Evolutionary conservation across 2,329 filamentous ascomycete genomes (phyloP).

Genomic region (Cytospora chrysosperma): DNA sequence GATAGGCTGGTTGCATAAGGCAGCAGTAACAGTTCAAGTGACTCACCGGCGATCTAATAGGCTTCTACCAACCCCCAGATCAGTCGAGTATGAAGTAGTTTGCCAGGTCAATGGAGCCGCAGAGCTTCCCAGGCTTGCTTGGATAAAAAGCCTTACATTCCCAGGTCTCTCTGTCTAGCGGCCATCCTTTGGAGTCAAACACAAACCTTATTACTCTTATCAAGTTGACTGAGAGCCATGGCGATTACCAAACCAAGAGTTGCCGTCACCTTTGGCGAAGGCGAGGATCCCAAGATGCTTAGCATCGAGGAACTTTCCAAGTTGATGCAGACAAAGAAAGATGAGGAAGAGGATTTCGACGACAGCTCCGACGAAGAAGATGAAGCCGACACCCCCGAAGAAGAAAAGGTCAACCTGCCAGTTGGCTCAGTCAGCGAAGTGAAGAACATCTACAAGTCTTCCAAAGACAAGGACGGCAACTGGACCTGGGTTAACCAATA

Average conservation of each 20-base stretch:
- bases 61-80: no score
- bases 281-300: constrained; percentile 3
- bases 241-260: constrained; percentile 15
- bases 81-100: no score
- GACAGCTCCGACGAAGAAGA: constrained; percentile 7
- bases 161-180: neutral
- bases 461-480: constrained; percentile 48
- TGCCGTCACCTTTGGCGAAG: constrained; percentile 4
- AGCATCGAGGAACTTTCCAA: constrained; percentile 8
- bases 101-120: no score
- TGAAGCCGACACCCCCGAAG: neutral
- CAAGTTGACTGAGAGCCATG: neutral
- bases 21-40: neutral
- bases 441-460: constrained; percentile 43
- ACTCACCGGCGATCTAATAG: neutral
- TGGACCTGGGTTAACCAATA: constrained; percentile 56
- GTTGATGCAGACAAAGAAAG: neutral
- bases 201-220: neutral
- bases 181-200: neutral
- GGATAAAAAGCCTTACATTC: neutral
- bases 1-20: neutral
- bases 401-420: constrained; percentile 14
- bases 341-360: neutral
- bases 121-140: no score
- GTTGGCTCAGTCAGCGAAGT: constrained; percentile 39